These are phyloP conservation scores for Prunus campanulata DNA, from an alignment of 306 rosid species.

Conservation along the genomic window DNA sequence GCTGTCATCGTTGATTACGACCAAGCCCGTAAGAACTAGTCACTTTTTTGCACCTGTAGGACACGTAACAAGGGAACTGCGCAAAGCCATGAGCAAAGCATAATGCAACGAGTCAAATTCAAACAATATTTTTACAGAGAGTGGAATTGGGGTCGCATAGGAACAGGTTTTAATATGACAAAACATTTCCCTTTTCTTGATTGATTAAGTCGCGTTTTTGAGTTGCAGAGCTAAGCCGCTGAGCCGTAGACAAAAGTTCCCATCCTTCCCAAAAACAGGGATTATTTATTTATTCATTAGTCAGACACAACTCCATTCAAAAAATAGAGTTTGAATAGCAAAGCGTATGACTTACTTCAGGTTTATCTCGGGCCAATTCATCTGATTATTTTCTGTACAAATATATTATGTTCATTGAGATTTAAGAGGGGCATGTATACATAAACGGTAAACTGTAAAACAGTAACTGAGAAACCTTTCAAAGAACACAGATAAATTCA, in stretches of 20 bases:
- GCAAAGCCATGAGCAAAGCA: neutral
- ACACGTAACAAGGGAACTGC: no score
- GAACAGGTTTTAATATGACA: neutral
- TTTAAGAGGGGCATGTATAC: no score
- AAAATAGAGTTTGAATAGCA: neutral
- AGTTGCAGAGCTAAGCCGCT: neutral
- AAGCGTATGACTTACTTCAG: neutral
- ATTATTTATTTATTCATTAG: neutral
- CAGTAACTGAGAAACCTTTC: neutral
- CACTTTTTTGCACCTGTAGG: no score
- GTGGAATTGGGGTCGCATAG: neutral
- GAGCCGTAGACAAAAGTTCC: neutral
- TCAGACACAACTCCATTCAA: neutral
- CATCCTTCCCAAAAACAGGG: neutral
- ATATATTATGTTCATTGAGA: no score
- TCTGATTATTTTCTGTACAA: neutral
- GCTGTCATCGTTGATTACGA: slow-evolving; percentile 11
- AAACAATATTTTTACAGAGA: neutral
- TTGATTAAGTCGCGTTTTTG: neutral
- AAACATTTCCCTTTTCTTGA: neutral
- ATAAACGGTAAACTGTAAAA: neutral
- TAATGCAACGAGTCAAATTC: neutral
- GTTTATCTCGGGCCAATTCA: neutral
- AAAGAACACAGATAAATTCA: neutral
- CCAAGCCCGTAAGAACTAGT: neutral